These are phyloP conservation scores for Euphorbia schlechtendalii DNA, from an alignment of 441 rosid genomes.

Conservation along the genomic window DNA sequence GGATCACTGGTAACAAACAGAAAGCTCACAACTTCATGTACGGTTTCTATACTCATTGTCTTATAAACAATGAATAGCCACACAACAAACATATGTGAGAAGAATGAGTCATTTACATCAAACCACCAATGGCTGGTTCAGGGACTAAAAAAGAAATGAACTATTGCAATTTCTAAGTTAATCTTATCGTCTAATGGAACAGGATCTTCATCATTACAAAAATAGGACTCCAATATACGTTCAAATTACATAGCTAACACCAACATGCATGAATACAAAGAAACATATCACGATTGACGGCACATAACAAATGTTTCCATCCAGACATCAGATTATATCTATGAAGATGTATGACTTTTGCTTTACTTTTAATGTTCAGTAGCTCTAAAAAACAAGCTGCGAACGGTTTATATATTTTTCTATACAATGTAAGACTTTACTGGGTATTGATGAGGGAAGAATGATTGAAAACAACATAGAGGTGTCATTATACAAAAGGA, in stretches of 20 bases:
- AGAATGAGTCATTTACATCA: background rate
- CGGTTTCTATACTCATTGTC: background rate
- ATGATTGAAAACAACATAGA: background rate
- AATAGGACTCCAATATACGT: background rate
- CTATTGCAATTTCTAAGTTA: background rate
- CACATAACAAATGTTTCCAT: background rate
- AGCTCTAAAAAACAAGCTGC: background rate
- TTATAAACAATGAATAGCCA: background rate
- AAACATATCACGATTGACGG: background rate
- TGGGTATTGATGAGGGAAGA: background rate
- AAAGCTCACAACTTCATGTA: background rate
- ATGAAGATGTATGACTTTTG: background rate
- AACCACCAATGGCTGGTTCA: background rate
- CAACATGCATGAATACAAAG: background rate
- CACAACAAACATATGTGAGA: background rate
- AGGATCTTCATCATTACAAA: background rate
- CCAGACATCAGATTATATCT: slow-evolving; percentile 2
- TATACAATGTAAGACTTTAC: background rate
- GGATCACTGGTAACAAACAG: slow-evolving; percentile 65
- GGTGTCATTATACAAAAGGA: background rate
- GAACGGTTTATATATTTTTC: background rate
- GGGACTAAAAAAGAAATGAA: background rate
- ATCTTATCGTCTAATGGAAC: background rate
- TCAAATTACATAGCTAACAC: background rate
- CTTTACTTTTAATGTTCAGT: background rate